Conservation (phyloP, 768 basidiomycete species). For the Naganishia randhawae region DNA sequence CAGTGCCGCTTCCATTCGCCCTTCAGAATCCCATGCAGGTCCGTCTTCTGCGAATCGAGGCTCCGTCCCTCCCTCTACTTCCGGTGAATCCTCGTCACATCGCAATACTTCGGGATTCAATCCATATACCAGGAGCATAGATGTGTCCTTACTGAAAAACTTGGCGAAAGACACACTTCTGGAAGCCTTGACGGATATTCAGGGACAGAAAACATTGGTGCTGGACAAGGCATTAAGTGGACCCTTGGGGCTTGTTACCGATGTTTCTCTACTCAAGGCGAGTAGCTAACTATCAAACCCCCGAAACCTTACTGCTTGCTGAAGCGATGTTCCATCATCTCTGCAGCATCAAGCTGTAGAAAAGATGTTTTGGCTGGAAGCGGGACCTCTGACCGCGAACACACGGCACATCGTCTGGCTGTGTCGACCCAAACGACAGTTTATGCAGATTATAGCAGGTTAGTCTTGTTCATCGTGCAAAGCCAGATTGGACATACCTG, state of each 20-base stretch:
- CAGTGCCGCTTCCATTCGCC: no score
- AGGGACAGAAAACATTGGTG: constrained; percentile 91
- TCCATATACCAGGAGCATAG: constrained; percentile 34
- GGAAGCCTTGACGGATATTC: constrained; percentile 66
- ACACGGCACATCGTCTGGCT: constrained; percentile 91
- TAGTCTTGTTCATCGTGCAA: constrained; percentile 42
- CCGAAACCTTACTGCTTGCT: no score
- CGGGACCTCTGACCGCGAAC: constrained; percentile 73
- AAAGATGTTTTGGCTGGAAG: constrained; percentile 99
- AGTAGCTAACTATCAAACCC: no score
- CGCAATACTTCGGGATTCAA: background rate
- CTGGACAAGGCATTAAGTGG: constrained; percentile 82
- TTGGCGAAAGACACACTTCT: constrained; percentile 74
- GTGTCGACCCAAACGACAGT: constrained; percentile 77
- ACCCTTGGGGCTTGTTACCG: constrained; percentile 89
- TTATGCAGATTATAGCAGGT: constrained; percentile 89
- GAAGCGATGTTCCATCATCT: no score
- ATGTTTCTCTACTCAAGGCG: constrained; percentile 63
- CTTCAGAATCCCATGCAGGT: no score
- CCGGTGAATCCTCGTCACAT: constrained; percentile 17
- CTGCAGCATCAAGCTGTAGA: constrained; percentile 92
- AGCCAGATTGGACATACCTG: no score
- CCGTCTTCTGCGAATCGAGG: no score
- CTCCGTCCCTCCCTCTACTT: no score
- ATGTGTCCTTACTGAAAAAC: constrained; percentile 60